Base-by-base conservation (phyloP, 2,329 filamentous ascomycete species). In the Hymenoscyphus repandus region DNA sequence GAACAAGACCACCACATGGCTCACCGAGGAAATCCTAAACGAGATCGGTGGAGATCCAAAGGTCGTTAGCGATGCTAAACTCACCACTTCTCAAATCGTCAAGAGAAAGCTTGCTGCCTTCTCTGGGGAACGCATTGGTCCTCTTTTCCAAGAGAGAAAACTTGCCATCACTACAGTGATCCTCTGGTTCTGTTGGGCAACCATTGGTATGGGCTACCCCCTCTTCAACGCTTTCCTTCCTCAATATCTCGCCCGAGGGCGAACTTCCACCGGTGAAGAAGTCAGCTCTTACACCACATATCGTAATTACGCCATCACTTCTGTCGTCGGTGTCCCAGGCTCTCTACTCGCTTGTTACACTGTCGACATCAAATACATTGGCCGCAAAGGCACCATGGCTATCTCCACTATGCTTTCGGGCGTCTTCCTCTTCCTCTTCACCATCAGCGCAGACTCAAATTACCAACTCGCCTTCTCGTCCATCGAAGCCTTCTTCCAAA, bases 171-270 rank as follows among this genome's bases (percentile, higher is more conserved):
- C 77, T 36, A 82, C 79, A 1, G 61, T 57, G 3, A 69, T 83
- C 18, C 73, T 92, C 43, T 90, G 86, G 86, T 87, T 90, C 68
- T 83, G 82, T 65, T 95, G 89, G 89, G 77, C 83, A 0, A 84
- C 81, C 12, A 91, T 95, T 58, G 89, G 89, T 53, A 86, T 95
- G 81, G 88, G 84, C 2, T 95, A 92, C 63, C 89, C 88, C 1
- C 78, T 95, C 1, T 95, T 92, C 77, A 93, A 93, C 68, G 86
- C 87, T 47, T 95, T 95, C 70, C 76, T 95, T n/a, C 90, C 90
- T 0, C 87, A 93, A 59, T 93, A 93, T 64, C 80, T 95, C 52
- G 79, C 83, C 20, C 78, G 82, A 50, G 77, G 80, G 22, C 72
- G 72, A 10, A 62, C 60, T 6, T 49, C 64, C 9, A 47, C 55